Evolutionary conservation across 257 asterid species (phyloP), one percentile per base, ranked within the genome.

Genomic region (Ehretia macrophylla): DNA sequence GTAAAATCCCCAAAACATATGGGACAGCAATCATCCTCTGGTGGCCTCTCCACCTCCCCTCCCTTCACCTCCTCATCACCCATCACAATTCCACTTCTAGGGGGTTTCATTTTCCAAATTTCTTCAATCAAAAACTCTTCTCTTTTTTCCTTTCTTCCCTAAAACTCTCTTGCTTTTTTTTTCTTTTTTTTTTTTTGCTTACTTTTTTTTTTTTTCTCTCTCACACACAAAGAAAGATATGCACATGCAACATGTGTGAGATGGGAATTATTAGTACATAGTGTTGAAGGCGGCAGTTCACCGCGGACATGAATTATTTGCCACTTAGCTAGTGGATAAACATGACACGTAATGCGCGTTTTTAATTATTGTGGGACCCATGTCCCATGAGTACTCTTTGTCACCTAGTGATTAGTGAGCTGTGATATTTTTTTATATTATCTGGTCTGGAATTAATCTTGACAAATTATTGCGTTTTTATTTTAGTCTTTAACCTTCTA

Each of bases 1-100:
- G 17, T 10, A 38, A 68, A 76, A 9, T 56, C 68, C 19, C 55
- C 81, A 18, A 76, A 76, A 71, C 81, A 76, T 44, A 76, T 76
- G 4, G 81, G 75, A 62, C 81, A 76, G 48, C 70, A 64, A 55
- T 76, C 81, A 51, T 76, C 78, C 20, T 46, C 64, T 0, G 81
- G 72, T 4, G 81, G 81, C 22, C 48, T 52, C 27, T 49, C 54
- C 54, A 17, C 22, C 11, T 49, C 22, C 21, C 8, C 52, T 19
- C 14, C 52, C 52, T 10, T 51, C 13, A 51, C 11, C 56, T 9
- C 56, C 32, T 51, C 38, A 18, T 17, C 1, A 5, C 16, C 18
- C 21, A 48, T 48, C 10, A 51, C 17, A 51, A 13, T 51, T 19
- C 27, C 56, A 18, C 17, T 20, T 20, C 8, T 14, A 51, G 14